Evolutionary conservation across 1,284 basidiomycete species (phyloP), one percentile per base, ranked within the genome.

Genomic region (Rhizoctonia solani): DNA sequence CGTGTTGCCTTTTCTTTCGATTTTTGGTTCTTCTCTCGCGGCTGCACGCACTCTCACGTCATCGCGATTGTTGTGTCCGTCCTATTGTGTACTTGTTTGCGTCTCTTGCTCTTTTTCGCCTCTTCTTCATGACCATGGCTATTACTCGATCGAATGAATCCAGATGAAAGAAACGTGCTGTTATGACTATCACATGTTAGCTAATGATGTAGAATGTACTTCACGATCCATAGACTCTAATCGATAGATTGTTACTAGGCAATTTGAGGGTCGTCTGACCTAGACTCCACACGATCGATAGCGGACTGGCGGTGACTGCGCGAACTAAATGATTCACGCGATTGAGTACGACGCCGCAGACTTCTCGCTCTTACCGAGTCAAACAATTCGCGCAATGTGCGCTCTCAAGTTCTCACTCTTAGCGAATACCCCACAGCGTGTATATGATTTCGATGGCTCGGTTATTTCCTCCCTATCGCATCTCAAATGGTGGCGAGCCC

Each of bases 141-240:
- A 53, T 32, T 27, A 3, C 42, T 61, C 46, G 46, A 49, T 49
- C 46, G 46, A 5, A 49, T 49, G 46, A n/a, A 46, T 49, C 49
- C 58, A 61, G 58, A 61, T 61, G 58, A 61, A 50, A 42, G 46
- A 49, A 61, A 61, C 58, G 58, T 61, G 58, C 34, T n/a, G 4
- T 13, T 30, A 59, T 46, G 55, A 59, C 41, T 25, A 59, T 59
- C 58, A 30, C 25, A 50, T 34, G 27, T 61, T 61, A 50, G 42
- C 58, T 50, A 61, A 61, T 61, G 58, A 11, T 46, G 50, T 61
- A 59, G 56, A 61, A 44, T 50, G 21, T 61, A 30, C 39, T 39
- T 23, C 30, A 61, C 50, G 46, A 29, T 41, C 32, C 37, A 61
- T 61, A 61, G 58, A 61, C 46, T 50, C 14, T n/a, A 53, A 53